A percentile compares a stretch with the other conserved stretches of the same genome.
Conservation (phyloP, 1,139 yeast genomes). For the Pichia kudriavzevii region DNA sequence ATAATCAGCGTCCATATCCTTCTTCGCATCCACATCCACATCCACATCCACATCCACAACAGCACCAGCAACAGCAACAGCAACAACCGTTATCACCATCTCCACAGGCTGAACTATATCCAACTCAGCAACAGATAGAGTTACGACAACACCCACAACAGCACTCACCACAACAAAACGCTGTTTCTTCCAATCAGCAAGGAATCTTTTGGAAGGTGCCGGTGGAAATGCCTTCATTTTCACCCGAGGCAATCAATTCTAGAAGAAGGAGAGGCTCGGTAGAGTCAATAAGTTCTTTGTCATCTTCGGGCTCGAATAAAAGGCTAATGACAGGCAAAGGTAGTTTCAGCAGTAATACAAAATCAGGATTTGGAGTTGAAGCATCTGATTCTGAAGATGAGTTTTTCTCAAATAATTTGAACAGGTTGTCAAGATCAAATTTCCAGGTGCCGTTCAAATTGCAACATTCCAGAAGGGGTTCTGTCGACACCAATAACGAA, state of each 20-base stretch:
- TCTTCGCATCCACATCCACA: too few relatives aligned
- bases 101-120: too few relatives aligned
- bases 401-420: conserved; percentile 16
- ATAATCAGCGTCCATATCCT: neutral
- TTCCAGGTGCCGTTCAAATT: conserved; percentile 21
- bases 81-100: too few relatives aligned
- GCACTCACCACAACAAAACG: conserved; percentile 7
- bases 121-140: conserved; percentile 5
- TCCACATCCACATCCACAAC: too few relatives aligned
- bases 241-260: neutral
- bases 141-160: conserved; percentile 15
- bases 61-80: too few relatives aligned
- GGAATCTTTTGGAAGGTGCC: conserved; percentile 37
- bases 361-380: conserved; percentile 9
- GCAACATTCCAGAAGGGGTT: too few relatives aligned
- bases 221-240: conserved; percentile 26
- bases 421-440: conserved; percentile 16
- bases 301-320: conserved; percentile 3
- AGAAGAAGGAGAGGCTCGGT: conserved; percentile 25
- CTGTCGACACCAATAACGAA: neutral
- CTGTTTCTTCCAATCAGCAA: conserved; percentile 19
- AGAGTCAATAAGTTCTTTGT: conserved; percentile 28
- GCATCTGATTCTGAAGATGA: conserved; percentile 35
- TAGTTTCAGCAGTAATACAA: neutral
- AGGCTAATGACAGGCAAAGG: neutral